Evolutionary conservation across 2,329 filamentous ascomycete species (phyloP).

Genomic region (Onygena corvina): DNA sequence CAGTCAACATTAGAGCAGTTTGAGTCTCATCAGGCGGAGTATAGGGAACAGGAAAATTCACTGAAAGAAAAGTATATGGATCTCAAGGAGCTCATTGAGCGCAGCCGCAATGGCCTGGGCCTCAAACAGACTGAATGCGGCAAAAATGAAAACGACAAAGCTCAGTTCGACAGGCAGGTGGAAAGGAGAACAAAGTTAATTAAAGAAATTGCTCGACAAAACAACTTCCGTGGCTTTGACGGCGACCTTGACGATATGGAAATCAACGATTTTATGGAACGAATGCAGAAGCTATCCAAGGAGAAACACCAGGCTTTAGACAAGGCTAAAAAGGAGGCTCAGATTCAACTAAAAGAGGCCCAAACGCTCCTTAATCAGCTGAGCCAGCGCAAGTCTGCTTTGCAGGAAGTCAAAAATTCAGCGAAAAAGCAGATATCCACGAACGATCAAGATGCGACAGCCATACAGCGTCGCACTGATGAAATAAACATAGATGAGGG

Average conservation of each 20-base stretch:
- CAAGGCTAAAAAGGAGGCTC: slow-evolving; percentile 58
- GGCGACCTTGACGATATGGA: slow-evolving; percentile 61
- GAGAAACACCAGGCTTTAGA: slow-evolving; percentile 75
- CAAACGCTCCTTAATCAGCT: slow-evolving; percentile 60
- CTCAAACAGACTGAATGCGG: slow-evolving; percentile 43
- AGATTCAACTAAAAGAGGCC: slow-evolving; percentile 61
- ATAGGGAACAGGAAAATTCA: slow-evolving; percentile 50
- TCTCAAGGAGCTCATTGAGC: slow-evolving; percentile 43
- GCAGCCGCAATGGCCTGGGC: slow-evolving; percentile 32
- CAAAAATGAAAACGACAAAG: slow-evolving; percentile 72
- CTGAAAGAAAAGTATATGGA: slow-evolving; percentile 54
- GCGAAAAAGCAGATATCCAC: slow-evolving; percentile 59
- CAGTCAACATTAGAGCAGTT: slow-evolving; percentile 63
- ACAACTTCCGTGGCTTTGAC: slow-evolving; percentile 77
- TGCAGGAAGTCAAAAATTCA: slow-evolving; percentile 61
- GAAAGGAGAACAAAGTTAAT: slow-evolving; percentile 60
- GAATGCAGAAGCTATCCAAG: slow-evolving; percentile 58
- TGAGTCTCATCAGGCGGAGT: slow-evolving; percentile 57
- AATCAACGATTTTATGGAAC: slow-evolving; percentile 64
- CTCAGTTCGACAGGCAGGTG: slow-evolving; percentile 72
- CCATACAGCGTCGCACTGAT: slow-evolving; percentile 56
- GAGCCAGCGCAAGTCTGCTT: slow-evolving; percentile 58
- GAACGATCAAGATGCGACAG: slow-evolving; percentile 58
- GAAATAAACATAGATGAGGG: slow-evolving; percentile 79
- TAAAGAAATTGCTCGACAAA: slow-evolving; percentile 60